Conservation (phyloP, 2,329 filamentous ascomycete species). For the Ceratocystis ficicola region DNA sequence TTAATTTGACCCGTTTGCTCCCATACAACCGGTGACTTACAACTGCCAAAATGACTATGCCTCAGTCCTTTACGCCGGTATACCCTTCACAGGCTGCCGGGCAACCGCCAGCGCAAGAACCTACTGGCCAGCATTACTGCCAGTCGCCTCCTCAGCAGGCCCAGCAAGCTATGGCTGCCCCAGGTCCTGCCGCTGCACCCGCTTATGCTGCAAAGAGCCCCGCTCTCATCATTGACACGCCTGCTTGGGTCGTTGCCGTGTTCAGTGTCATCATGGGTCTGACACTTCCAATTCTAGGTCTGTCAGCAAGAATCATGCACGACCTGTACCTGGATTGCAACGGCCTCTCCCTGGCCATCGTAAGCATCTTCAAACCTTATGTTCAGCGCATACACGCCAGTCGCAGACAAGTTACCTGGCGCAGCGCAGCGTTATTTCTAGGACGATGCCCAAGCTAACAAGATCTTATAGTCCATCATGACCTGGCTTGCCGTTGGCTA, state of each 20-base stretch:
- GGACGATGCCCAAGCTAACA: neutral
- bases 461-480: constrained; percentile 31
- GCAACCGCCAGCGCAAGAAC: neutral
- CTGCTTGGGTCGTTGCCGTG: constrained; percentile 34
- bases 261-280: constrained; percentile 34
- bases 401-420: too few species aligned
- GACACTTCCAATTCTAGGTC: constrained; percentile 34
- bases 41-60: neutral
- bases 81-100: constrained; percentile 6
- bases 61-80: neutral
- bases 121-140: constrained; percentile 17
- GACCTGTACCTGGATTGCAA: constrained; percentile 32
- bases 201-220: neutral
- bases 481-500: constrained; percentile 37
- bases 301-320: constrained; percentile 34
- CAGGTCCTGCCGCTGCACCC: neutral
- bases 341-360: constrained; percentile 34
- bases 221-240: constrained; percentile 31
- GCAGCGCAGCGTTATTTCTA: too few species aligned
- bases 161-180: neutral
- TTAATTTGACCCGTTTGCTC: too few species aligned
- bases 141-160: constrained; percentile 16
- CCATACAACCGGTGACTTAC: neutral
- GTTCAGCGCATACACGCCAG: neutral
- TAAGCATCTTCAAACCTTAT: constrained; percentile 26